These are phyloP conservation scores for Solanum hybrid DNA, from an alignment of 305 asterid genomes.

Conservation along the genomic window DNA sequence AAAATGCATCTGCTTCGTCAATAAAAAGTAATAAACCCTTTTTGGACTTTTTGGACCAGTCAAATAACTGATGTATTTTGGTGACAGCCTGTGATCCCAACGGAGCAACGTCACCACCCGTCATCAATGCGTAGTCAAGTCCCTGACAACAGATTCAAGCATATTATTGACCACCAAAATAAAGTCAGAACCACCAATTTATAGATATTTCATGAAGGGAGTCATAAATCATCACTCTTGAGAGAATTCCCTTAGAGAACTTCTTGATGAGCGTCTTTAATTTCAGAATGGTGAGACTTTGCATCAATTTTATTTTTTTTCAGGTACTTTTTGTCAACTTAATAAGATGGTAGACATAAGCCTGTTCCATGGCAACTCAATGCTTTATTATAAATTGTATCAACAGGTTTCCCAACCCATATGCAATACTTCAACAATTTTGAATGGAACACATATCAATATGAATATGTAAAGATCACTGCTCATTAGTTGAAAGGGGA, in stretches of 20 bases:
- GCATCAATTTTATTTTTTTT: neutral
- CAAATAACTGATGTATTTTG: conserved; percentile 88
- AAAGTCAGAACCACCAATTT: neutral
- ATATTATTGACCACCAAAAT: conserved; percentile 3
- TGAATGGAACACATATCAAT: neutral
- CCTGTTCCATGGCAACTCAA: neutral
- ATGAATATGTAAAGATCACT: neutral
- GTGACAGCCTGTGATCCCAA: conserved; percentile 96
- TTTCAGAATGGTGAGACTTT: neutral
- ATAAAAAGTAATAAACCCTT: conserved; percentile 87
- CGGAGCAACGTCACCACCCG: conserved; percentile 99
- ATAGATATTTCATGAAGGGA: neutral
- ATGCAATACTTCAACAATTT: neutral
- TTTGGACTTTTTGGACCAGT: conserved; percentile 93
- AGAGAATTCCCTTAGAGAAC: neutral
- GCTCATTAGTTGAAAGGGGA: neutral
- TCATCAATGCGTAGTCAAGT: conserved; percentile 95
- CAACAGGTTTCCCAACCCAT: neutral
- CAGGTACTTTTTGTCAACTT: neutral
- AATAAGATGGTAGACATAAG: neutral
- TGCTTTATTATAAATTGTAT: neutral
- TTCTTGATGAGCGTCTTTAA: neutral
- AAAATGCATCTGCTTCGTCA: conserved; percentile 97
- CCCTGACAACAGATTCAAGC: conserved; percentile 45
- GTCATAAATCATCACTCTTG: neutral